These are phyloP conservation scores for Fraxinus xanthoxyloides DNA, from an alignment of 305 asterid species.

Conservation along the genomic window DNA sequence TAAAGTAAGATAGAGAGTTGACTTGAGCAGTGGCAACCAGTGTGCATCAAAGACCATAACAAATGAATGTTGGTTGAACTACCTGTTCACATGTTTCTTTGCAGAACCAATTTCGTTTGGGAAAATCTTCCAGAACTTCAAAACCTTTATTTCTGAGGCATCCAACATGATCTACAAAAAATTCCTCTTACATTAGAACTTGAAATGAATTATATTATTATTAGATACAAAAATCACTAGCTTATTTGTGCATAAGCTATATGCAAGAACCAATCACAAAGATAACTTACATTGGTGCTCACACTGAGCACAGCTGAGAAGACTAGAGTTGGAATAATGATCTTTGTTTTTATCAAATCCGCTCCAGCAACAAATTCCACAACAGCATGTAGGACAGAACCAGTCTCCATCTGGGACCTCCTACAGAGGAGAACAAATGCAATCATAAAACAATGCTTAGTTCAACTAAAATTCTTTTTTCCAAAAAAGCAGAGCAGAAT, in stretches of 20 bases:
- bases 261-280: slow-evolving; percentile 5
- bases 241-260: slow-evolving; percentile 9
- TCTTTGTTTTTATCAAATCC: slow-evolving; percentile 28
- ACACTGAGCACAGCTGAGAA: slow-evolving; percentile 65
- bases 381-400: slow-evolving; percentile 91
- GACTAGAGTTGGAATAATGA: slow-evolving; percentile 26
- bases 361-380: slow-evolving; percentile 59
- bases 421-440: slow-evolving; percentile 41
- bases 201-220: neutral
- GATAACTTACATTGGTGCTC: slow-evolving; percentile 64
- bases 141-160: slow-evolving; percentile 50
- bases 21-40: neutral
- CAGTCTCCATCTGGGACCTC: slow-evolving; percentile 83
- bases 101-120: slow-evolving; percentile 69
- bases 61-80: slow-evolving; percentile 14
- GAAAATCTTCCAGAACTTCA: slow-evolving; percentile 25
- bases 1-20: neutral
- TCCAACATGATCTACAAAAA: slow-evolving; percentile 58
- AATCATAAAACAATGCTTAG: slow-evolving; percentile 12
- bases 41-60: neutral
- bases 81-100: slow-evolving; percentile 67
- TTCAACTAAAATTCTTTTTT: slow-evolving; percentile 12
- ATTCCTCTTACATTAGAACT: slow-evolving; percentile 25
- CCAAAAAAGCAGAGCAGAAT: slow-evolving; percentile 8
- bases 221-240: neutral